Evolutionary conservation across 208 protist genomes (phyloP), one percentile per base, ranked within the genome.

Genomic region (Strigomonas culicis): DNA sequence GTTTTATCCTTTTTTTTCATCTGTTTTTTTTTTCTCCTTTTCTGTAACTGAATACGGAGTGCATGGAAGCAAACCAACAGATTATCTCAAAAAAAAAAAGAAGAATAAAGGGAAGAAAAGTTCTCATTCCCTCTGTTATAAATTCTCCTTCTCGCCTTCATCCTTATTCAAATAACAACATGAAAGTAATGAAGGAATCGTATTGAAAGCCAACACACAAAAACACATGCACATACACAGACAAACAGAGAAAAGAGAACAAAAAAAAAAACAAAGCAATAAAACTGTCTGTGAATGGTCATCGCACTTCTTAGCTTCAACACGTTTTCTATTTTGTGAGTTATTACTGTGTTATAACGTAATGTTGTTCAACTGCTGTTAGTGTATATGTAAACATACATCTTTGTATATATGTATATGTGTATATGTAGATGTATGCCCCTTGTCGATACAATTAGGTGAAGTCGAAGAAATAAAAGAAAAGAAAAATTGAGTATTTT

Each of bases 191-290:
- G n/a, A n/a, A n/a, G n/a, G n/a, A n/a, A n/a, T n/a, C n/a, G n/a
- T n/a, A n/a, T n/a, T n/a, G n/a, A n/a, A n/a, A n/a, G n/a, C n/a
- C n/a, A n/a, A n/a, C 6, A 56, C 22, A 30, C 30, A 52, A 63
- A 70, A 64, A 30, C 8, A 62, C 32, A 51, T 3, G 32, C 25
- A 57, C 36, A 55, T 50, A 27, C 1, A 52, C 19, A 58, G 55
- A 51, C 4, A 63, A 61, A 21, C 34, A 11, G 21, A 47, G 61
- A 1, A 69, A 58, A 63, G 19, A 57, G 28, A 57, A 57, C 13
- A 57, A 30, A 57, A 36, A 57, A 57, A 6, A 57, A 30, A 57
- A 57, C 28, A 57, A 57, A 36, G 3, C 3, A 52, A 52, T 52
- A 52, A 52, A 52, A 47, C 15, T 21, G 15, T 13, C 19, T 47